Conservation (phyloP, 345 rosid genomes). For the Ricinus communis region DNA sequence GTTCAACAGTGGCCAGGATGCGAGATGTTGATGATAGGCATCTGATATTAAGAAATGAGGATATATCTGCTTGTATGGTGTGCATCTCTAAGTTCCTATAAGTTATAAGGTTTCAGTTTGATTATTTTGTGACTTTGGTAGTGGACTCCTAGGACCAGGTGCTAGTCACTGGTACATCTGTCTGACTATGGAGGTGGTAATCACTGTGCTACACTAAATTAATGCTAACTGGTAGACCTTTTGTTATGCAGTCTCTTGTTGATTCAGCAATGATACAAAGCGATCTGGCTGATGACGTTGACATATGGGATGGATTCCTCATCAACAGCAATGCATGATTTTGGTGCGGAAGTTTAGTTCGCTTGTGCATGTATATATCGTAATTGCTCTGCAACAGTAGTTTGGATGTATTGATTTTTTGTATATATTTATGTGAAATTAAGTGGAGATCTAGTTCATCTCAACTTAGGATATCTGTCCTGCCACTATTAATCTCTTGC, state of each 20-base stretch:
- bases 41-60: background rate
- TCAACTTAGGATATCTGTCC: background rate
- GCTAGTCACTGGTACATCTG: background rate
- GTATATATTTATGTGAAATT: too few relatives aligned
- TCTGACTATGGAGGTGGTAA: background rate
- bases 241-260: conserved; percentile 49
- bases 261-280: conserved; percentile 40
- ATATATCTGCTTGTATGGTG: background rate
- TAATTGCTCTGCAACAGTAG: background rate
- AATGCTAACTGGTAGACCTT: background rate
- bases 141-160: background rate
- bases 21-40: background rate
- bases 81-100: background rate
- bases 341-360: background rate
- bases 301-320: conserved; percentile 30
- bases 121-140: background rate
- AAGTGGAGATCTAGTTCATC: background rate
- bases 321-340: conserved; percentile 31
- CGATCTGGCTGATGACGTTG: conserved; percentile 41
- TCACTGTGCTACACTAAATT: background rate
- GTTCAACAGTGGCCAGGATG: too few relatives aligned
- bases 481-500: background rate
- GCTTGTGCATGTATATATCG: background rate
- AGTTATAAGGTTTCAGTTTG: background rate
- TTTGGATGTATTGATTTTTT: background rate